Base-by-base conservation (phyloP, 2,329 filamentous ascomycete species). In the Botryotinia convoluta region DNA sequence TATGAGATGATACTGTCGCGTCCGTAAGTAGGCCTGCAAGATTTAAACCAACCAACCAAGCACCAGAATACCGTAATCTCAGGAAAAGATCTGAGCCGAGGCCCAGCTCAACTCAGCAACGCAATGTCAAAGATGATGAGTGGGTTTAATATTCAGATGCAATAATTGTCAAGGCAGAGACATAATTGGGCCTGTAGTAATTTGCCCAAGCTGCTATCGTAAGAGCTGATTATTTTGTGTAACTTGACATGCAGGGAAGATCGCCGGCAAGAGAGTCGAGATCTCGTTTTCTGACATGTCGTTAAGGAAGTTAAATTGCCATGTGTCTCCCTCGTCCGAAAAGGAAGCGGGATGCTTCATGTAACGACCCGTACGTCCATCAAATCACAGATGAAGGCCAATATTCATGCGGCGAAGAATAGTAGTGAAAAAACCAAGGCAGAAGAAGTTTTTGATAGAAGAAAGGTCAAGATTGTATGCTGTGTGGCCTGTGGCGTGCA, bases 251-350 rank as follows among this genome's bases (percentile, higher is more conserved):
- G 70, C 61, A 72, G 37, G 44, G 70, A 42, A 72, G 61, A 72
- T 72, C 48, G 37, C 26, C 45, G 59, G 59, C 45, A 65, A 32
- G 57, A 65, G 20, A 22, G 45, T 71, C 45, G 32, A 71, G 69
- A 71, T 71, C 69, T 71, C 59, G 69, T n/a, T n/a, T 68, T 72
- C n/a, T 54, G 69, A 71, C 42, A 63, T 71, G 42, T 63, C 32
- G 32, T 63, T 37, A 48, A 68, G 48, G 10, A 42, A 71, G 26
- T 64, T 65, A 71, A 71, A 65, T 71, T 45, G 69, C 54, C 39
- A 64, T 71, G 57, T 45, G 44, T 64, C 12, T 65, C 37, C 14
- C 44, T 32, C n/a, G 29, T 54, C 61, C 32, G 69, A 67, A 54
- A 26, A 42, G 35, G 44, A 65, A 32, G 69, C 59, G 60, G 35